Percentiles rank a stretch among this genome's conserved stretches.
Conservation (phyloP, 1,284 basidiomycete genomes). For the Cryptococcus sp. region DNA sequence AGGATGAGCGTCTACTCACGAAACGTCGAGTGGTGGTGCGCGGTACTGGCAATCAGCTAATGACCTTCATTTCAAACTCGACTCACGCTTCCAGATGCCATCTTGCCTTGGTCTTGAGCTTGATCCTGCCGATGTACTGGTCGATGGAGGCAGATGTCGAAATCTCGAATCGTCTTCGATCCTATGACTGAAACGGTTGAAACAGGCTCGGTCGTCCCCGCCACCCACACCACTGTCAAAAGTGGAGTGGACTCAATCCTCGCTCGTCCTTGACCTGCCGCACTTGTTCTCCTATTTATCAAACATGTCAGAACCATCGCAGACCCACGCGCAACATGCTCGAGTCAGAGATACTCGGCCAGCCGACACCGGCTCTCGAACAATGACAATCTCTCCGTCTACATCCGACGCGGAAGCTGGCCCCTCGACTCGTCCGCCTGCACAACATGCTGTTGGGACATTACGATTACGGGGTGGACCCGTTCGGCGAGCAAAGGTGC, state of each 20-base stretch:
- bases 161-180: too few relatives aligned
- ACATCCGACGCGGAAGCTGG: conserved; percentile 11
- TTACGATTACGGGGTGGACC: conserved; percentile 44
- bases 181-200: too few relatives aligned
- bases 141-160: too few relatives aligned
- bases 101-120: too few relatives aligned
- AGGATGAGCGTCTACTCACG: conserved; percentile 15
- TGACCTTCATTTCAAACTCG: neutral
- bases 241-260: too few relatives aligned
- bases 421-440: neutral
- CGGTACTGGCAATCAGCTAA: conserved; percentile 1
- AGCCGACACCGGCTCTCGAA: conserved; percentile 25
- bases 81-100: neutral
- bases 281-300: neutral
- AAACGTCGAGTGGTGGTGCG: conserved; percentile 30
- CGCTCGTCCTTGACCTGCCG: too few relatives aligned
- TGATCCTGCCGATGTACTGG: too few relatives aligned
- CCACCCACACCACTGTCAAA: too few relatives aligned
- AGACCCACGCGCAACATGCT: neutral
- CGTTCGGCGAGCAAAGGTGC: conserved; percentile 33
- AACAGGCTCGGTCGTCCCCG: too few relatives aligned
- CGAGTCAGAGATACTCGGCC: conserved; percentile 3
- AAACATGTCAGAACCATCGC: neutral
- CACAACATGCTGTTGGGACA: conserved; percentile 22
- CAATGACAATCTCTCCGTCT: conserved; percentile 19